Evolutionary conservation across 306 rosid genomes (phyloP).

Genomic region (Casuarina cunninghamiana): DNA sequence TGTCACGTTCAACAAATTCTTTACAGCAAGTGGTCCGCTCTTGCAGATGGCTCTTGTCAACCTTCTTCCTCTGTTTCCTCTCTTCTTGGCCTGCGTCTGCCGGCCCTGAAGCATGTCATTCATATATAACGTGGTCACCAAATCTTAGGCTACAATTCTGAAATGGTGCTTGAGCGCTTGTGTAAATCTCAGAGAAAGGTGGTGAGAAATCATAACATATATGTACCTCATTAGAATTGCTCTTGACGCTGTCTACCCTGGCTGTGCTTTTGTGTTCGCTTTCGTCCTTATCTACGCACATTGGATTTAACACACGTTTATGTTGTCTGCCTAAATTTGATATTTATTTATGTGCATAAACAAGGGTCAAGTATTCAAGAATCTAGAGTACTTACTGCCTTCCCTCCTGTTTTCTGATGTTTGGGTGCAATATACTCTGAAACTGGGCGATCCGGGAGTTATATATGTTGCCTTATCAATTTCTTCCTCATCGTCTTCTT

Average conservation of each 20-base stretch:
- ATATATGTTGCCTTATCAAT: too few relatives aligned
- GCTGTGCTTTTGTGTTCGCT: slow-evolving; percentile 27
- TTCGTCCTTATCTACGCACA: slow-evolving; percentile 35
- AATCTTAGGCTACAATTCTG: background rate
- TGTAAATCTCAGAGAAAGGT: background rate
- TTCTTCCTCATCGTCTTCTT: slow-evolving; percentile 14
- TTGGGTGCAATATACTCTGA: slow-evolving; percentile 63
- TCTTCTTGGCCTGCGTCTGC: slow-evolving; percentile 37
- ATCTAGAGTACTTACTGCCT: slow-evolving; percentile 29
- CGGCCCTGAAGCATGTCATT: slow-evolving; percentile 20
- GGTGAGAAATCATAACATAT: background rate
- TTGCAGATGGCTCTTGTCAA: slow-evolving; percentile 32
- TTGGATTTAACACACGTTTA: background rate
- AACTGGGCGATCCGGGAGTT: slow-evolving; percentile 71
- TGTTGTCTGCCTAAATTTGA: background rate
- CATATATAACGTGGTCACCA: slow-evolving; percentile 1
- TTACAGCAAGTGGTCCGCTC: slow-evolving; percentile 38
- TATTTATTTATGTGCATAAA: background rate
- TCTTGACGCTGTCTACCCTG: slow-evolving; percentile 32
- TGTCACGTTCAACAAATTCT: slow-evolving; percentile 47
- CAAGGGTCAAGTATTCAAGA: background rate
- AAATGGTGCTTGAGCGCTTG: background rate
- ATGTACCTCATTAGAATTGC: slow-evolving; percentile 21
- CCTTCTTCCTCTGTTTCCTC: slow-evolving; percentile 34
- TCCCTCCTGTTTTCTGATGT: slow-evolving; percentile 16